A percentile compares a stretch with the other conserved stretches of the same genome.
phyloP scores from a whole-genome alignment of 1,284 basidiomycete species.

The Melampsora americana region DNA sequence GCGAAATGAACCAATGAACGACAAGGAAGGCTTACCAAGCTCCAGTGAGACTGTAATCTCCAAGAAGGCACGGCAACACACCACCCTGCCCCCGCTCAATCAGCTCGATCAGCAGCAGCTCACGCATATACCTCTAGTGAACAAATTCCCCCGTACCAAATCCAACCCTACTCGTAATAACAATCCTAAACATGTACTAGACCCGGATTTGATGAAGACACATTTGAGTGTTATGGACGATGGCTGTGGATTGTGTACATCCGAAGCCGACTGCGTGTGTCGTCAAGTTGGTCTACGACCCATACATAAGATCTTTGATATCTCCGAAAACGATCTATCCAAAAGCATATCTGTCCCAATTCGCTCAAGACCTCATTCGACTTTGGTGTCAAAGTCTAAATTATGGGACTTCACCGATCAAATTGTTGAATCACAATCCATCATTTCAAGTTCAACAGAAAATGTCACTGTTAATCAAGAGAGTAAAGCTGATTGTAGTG shows the following conservation, averaged over 20 bases:
- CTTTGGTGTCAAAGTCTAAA: constrained; percentile 2
- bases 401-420: constrained; percentile 23
- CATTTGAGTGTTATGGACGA: constrained; percentile 29
- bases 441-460: background rate
- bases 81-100: background rate
- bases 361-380: constrained; percentile 18
- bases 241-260: constrained; percentile 43
- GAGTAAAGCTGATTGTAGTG: constrained; percentile 26
- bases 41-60: background rate
- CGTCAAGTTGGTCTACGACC: constrained; percentile 40
- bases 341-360: constrained; percentile 29
- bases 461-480: background rate
- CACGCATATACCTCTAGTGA: background rate
- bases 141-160: background rate
- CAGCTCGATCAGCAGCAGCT: background rate
- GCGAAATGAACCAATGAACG: constrained; percentile 17
- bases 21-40: background rate
- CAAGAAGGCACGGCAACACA: background rate
- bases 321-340: background rate
- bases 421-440: background rate
- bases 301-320: constrained; percentile 20
- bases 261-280: constrained; percentile 39
- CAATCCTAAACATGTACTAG: background rate
- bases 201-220: background rate
- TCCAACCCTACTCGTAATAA: background rate